Conservation (phyloP, 2,329 filamentous ascomycete genomes). For the Aspergillus neoniger region DNA sequence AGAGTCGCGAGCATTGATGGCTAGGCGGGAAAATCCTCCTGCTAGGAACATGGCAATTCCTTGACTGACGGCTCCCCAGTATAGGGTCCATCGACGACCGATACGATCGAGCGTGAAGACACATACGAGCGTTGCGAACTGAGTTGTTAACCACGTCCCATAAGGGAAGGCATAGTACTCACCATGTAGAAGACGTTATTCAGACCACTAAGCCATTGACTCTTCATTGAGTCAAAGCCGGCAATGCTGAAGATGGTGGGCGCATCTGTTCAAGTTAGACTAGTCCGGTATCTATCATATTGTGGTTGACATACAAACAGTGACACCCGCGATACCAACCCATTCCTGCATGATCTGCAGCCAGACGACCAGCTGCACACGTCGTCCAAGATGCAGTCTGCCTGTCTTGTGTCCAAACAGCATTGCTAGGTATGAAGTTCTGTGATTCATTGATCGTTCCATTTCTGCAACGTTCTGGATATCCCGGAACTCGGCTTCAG, state of each 20-base stretch:
- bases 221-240: slow-evolving; percentile 62
- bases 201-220: slow-evolving; percentile 64
- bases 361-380: slow-evolving; percentile 71
- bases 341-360: slow-evolving; percentile 71
- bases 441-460: slow-evolving; percentile 57
- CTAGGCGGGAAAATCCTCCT: slow-evolving; percentile 62
- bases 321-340: slow-evolving; percentile 70
- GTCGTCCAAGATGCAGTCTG: slow-evolving; percentile 65
- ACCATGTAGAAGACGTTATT: slow-evolving; percentile 60
- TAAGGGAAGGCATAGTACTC: slow-evolving; percentile 15
- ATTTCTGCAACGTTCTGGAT: slow-evolving; percentile 65
- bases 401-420: slow-evolving; percentile 66
- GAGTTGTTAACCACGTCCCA: neutral
- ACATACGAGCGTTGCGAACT: slow-evolving; percentile 67
- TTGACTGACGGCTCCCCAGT: slow-evolving; percentile 66
- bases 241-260: slow-evolving; percentile 66
- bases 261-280: slow-evolving; percentile 34
- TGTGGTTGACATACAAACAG: slow-evolving; percentile 50
- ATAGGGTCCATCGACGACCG: slow-evolving; percentile 68
- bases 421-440: slow-evolving; percentile 65
- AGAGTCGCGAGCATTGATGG: slow-evolving; percentile 51
- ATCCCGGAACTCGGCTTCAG: slow-evolving; percentile 67
- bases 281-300: neutral
- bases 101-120: slow-evolving; percentile 71
- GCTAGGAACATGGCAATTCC: slow-evolving; percentile 69